A percentile compares a stretch with the other conserved stretches of the same genome.
Evolutionary conservation across 805 yeast genomes (phyloP).

Genomic region (Priceomyces carsonii): DNA sequence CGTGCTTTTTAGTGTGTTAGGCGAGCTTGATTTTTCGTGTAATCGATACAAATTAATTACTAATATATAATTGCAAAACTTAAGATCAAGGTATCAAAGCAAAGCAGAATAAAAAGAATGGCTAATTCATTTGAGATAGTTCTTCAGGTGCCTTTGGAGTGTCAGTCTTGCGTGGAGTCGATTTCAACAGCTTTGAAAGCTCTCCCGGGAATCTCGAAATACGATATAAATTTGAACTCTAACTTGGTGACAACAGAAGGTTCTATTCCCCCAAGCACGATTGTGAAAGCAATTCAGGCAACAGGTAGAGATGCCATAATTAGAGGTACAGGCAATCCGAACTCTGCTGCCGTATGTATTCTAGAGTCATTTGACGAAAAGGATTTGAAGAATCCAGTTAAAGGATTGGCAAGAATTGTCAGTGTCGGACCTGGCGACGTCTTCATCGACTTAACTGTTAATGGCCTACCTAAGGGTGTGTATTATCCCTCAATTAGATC

Average conservation of each 20-base stretch:
- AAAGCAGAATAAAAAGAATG: no score
- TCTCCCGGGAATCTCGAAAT: conserved; percentile 50
- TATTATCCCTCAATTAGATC: conserved; percentile 70
- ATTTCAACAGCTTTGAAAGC: conserved; percentile 54
- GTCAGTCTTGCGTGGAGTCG: conserved; percentile 67
- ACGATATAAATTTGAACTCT: conserved; percentile 56
- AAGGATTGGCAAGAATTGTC: conserved; percentile 86
- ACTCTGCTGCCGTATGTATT: conserved; percentile 89
- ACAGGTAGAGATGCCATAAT: conserved; percentile 90
- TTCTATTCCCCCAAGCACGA: conserved; percentile 69
- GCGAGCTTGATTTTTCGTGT: no score
- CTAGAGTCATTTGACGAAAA: conserved; percentile 66
- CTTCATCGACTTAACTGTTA: conserved; percentile 75
- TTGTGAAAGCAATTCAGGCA: conserved; percentile 65
- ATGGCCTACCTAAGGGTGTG: conserved; percentile 64
- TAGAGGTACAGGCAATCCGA: conserved; percentile 85
- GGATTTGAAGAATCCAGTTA: conserved; percentile 58
- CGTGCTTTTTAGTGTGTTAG: no score
- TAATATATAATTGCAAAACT: no score
- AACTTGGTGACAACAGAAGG: conserved; percentile 73
- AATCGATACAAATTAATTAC: no score
- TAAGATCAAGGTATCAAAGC: no score
- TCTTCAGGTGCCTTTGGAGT: conserved; percentile 84
- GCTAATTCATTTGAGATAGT: conserved; percentile 66
- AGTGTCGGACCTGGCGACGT: conserved; percentile 54